Evolutionary conservation across 2,329 filamentous ascomycete species (phyloP).

Genomic region (Ramularia collo-cygni): DNA sequence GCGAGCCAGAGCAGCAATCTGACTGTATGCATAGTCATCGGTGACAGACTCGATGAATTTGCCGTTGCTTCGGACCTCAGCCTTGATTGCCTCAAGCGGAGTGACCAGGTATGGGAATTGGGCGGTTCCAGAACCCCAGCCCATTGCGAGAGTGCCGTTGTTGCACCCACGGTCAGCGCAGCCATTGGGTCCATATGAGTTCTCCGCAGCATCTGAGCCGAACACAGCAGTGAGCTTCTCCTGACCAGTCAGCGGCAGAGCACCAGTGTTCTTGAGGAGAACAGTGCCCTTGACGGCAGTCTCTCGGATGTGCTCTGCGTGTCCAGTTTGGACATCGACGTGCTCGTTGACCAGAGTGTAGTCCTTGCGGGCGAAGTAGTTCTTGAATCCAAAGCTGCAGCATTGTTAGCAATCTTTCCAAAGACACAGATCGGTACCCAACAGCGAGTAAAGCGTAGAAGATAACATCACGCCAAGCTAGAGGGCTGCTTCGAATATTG

Average conservation of each 20-base stretch:
- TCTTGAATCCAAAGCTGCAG: conserved; percentile 60
- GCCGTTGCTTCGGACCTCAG: conserved; percentile 55
- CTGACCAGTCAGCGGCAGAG: conserved; percentile 65
- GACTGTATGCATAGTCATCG: conserved; percentile 49
- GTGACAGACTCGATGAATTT: conserved; percentile 57
- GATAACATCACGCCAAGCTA: too few relatives aligned
- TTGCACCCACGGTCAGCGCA: conserved; percentile 62
- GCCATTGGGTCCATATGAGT: conserved; percentile 68
- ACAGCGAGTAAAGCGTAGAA: too few relatives aligned
- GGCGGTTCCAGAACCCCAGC: conserved; percentile 57
- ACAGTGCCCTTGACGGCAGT: conserved; percentile 76
- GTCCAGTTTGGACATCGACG: conserved; percentile 73
- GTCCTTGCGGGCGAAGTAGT: conserved; percentile 56
- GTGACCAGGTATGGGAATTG: conserved; percentile 60
- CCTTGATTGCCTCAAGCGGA: conserved; percentile 61
- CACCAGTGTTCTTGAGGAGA: conserved; percentile 76
- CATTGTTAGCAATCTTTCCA: too few relatives aligned
- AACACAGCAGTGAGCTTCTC: conserved; percentile 71
- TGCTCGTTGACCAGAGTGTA: conserved; percentile 67
- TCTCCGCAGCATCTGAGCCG: conserved; percentile 75
- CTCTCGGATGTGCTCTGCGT: conserved; percentile 65
- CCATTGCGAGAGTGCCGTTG: conserved; percentile 60
- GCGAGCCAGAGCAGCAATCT: conserved; percentile 45
- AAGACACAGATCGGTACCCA: too few relatives aligned
- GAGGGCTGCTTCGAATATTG: too few relatives aligned